These are phyloP conservation scores for Sphaerulina musiva DNA, from an alignment of 2,329 filamentous ascomycete species.

Conservation along the genomic window DNA sequence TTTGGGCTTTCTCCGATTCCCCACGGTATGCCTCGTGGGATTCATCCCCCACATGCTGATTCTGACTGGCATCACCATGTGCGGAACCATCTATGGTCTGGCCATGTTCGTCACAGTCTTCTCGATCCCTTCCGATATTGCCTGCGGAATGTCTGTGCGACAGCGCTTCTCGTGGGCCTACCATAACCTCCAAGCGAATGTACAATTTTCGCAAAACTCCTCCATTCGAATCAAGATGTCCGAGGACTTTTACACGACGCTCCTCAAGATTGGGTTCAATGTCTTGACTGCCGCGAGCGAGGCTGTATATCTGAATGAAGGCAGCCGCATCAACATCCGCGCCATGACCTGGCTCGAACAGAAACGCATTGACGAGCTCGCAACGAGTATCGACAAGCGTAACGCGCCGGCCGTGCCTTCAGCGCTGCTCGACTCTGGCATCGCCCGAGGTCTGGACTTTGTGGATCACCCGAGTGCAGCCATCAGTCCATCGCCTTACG, in stretches of 20 bases:
- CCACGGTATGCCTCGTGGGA: conserved; percentile 88
- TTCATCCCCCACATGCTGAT: conserved; percentile 94
- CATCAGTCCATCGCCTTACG: conserved; percentile 49
- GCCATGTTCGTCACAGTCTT: conserved; percentile 71
- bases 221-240: conserved; percentile 71
- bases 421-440: conserved; percentile 39
- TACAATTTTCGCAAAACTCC: conserved; percentile 62
- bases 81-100: conserved; percentile 67
- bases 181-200: conserved; percentile 84
- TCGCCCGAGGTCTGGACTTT: conserved; percentile 35
- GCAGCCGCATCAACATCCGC: conserved; percentile 64
- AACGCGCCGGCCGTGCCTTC: conserved; percentile 35
- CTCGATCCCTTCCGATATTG: conserved; percentile 51
- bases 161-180: conserved; percentile 67
- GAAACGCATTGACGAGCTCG: conserved; percentile 71
- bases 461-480: conserved; percentile 30
- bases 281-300: conserved; percentile 90
- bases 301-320: conserved; percentile 92
- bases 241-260: conserved; percentile 91
- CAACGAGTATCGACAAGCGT: conserved; percentile 42
- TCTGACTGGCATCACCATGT: conserved; percentile 68
- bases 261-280: conserved; percentile 79
- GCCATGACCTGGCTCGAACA: conserved; percentile 87
- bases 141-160: conserved; percentile 41
- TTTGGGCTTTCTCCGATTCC: conserved; percentile 71